Conservation (phyloP, 2,329 filamentous ascomycete genomes). For the Metarhizium anisopliae region DNA sequence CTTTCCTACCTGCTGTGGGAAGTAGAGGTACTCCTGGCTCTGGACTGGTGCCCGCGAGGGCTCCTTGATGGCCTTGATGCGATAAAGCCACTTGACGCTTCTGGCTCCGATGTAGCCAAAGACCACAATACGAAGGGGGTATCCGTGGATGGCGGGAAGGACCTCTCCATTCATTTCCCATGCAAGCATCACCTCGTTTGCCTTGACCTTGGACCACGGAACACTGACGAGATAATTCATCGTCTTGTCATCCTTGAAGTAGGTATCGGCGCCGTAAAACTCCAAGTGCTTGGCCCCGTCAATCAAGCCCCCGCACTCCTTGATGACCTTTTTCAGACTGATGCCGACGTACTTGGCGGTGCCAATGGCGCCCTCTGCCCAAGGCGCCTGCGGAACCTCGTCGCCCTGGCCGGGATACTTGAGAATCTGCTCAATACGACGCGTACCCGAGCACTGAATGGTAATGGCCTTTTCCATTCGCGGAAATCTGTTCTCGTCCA, state of each 20-base stretch:
- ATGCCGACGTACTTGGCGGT: constrained; percentile 56
- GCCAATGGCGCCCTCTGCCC: constrained; percentile 60
- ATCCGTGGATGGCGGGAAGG: constrained; percentile 57
- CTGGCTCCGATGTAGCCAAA: constrained; percentile 59
- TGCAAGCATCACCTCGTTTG: constrained; percentile 56
- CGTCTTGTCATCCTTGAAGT: constrained; percentile 58
- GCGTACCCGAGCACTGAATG: constrained; percentile 60
- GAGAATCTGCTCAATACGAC: constrained; percentile 59
- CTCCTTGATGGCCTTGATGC: constrained; percentile 49
- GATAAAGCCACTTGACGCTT: constrained; percentile 55
- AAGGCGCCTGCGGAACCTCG: constrained; percentile 45
- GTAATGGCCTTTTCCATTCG: constrained; percentile 49
- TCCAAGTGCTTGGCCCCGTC: constrained; percentile 52
- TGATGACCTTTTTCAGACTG: constrained; percentile 60
- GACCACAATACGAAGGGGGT: constrained; percentile 52
- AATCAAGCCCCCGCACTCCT: constrained; percentile 54
- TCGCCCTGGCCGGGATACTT: constrained; percentile 60
- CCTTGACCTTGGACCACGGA: constrained; percentile 58
- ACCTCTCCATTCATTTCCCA: constrained; percentile 65
- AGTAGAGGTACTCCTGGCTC: constrained; percentile 59
- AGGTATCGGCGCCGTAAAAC: constrained; percentile 62
- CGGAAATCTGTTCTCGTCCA: constrained; percentile 51
- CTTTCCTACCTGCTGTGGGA: constrained; percentile 58
- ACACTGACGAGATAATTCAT: constrained; percentile 62
- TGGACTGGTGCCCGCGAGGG: constrained; percentile 53